Percentiles rank a stretch among this genome's conserved stretches.
Conservation (phyloP, 169 alveolate genomes). For the Plasmodium vivax region DNA sequence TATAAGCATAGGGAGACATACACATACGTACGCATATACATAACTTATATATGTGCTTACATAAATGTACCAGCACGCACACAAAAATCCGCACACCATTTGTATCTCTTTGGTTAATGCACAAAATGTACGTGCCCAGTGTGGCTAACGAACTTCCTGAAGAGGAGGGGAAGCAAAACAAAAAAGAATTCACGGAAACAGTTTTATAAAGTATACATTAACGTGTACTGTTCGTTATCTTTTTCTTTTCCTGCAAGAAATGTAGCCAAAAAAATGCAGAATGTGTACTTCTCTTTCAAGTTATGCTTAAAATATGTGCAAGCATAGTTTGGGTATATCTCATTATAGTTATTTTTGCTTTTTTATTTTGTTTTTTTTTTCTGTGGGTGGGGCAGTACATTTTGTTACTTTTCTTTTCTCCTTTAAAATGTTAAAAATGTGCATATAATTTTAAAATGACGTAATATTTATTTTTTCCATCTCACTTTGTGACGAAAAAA, state of each 20-base stretch:
- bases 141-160: not conserved
- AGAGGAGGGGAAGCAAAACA: not conserved
- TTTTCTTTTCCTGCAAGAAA: not conserved
- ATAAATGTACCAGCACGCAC: not conserved
- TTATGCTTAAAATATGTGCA: not conserved
- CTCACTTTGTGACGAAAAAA: not conserved
- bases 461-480: not conserved
- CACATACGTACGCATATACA: not conserved
- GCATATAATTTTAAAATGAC: not conserved
- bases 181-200: conserved; percentile 3
- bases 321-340: not conserved
- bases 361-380: not conserved
- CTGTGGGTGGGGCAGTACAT: not conserved
- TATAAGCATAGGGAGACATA: not conserved
- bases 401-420: not conserved
- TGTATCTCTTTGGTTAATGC: not conserved
- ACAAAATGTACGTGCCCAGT: not conserved
- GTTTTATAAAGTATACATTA: not conserved
- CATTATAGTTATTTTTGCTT: not conserved
- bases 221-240: not conserved
- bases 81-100: not conserved
- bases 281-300: not conserved
- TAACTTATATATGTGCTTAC: too few species aligned
- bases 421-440: not conserved
- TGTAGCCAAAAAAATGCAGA: not conserved